Base-by-base conservation (phyloP, 148 eudicot genomes). In the Dysphania ambrosioides region DNA sequence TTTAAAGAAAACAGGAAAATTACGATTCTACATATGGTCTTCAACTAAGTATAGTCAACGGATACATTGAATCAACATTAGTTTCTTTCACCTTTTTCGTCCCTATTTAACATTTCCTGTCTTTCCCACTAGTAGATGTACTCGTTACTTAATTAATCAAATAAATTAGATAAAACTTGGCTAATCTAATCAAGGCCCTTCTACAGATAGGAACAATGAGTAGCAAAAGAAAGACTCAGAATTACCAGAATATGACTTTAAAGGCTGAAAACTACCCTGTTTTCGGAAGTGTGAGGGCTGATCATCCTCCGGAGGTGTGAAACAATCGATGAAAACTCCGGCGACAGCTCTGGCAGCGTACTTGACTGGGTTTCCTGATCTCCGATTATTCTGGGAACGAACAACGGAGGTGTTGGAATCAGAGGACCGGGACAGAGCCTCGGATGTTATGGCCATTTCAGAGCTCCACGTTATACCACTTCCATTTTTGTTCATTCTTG, bases 221-320 rank as follows among this genome's bases (percentile, higher is more conserved):
- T 7, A 13, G 27, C 11, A 57, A 62, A 21, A 41, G 51, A 26
- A 9, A 30, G 26, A 1, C 6, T 68, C 2, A 24, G 58, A 27
- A 38, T 30, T 55, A 79, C 82, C 82, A 21, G 82, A 75, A 70
- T 75, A 55, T 29, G 70, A 47, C 57, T 55, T 75, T 10, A 27
- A 29, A 3, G 26, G 53, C 23, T 34, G 73, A 31, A 24, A 58
- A 38, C 53, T 35, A 49, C 51, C 9, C 31, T 71, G 74, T 51
- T 69, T 79, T 10, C 53, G 23, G 8, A 2, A 27, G 42, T 15
- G 1, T 60, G 32, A 26, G 18, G 58, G 55, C 35, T 68, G 44
- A 15, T 77, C 77, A 16, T 41, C 31, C 34, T 88, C 90, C 18
- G 94, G 92, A 8, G 98, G 97, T 61, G 92, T 89, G 59, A 89